Evolutionary conservation across 495 filamentous ascomycete species (phyloP).

Genomic region (Alectoria sarmentosa): DNA sequence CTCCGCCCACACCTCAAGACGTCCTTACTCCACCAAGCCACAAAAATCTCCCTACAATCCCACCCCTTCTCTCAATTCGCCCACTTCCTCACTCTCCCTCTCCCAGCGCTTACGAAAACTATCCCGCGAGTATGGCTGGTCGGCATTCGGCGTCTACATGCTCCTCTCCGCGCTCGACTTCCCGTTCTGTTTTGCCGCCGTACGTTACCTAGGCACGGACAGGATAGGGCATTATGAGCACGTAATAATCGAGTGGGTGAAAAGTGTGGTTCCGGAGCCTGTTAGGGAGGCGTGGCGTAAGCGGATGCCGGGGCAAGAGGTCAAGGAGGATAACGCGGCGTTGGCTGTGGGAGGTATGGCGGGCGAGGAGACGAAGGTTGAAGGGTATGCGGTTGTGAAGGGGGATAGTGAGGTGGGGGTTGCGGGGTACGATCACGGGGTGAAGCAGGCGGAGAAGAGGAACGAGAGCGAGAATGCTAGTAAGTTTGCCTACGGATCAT

Average conservation of each 20-base stretch:
- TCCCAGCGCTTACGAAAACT: constrained; percentile 69
- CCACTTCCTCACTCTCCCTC: constrained; percentile 41
- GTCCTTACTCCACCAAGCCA: constrained; percentile 11
- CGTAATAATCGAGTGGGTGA: constrained; percentile 35
- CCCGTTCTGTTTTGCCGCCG: constrained; percentile 87
- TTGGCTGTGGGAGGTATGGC: constrained; percentile 8
- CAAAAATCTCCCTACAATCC: constrained; percentile 14
- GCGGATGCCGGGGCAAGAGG: neutral
- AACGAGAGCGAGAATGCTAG: constrained; percentile 44
- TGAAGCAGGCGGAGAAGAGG: constrained; percentile 32
- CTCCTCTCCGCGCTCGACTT: constrained; percentile 80
- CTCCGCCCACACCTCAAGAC: neutral
- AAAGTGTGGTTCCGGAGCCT: constrained; percentile 23
- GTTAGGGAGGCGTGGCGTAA: constrained; percentile 14
- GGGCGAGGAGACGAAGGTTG: constrained; percentile 14
- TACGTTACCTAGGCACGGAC: constrained; percentile 75
- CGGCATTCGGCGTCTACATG: constrained; percentile 86
- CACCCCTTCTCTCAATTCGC: constrained; percentile 12
- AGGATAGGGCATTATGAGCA: constrained; percentile 62
- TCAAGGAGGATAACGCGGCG: neutral
- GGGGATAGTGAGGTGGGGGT: constrained; percentile 8
- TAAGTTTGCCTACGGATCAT: constrained; percentile 29
- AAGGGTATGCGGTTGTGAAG: constrained; percentile 11
- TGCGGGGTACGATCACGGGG: constrained; percentile 26
- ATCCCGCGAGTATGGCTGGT: constrained; percentile 92